Evolutionary conservation across 306 rosid genomes (phyloP), one percentile per base, ranked within the genome.

Genomic region (Casuarina glauca): DNA sequence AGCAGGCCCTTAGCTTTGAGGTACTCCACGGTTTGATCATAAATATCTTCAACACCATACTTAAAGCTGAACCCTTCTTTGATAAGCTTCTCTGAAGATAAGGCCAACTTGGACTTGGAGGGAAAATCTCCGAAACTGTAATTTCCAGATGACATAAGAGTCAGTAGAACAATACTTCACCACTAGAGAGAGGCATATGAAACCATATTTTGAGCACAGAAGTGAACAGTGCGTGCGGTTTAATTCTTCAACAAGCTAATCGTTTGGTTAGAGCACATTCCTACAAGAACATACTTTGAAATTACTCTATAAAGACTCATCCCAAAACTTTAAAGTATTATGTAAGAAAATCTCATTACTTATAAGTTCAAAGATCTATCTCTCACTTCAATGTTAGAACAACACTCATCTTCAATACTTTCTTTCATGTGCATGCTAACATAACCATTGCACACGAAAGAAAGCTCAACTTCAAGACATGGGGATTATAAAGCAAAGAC

Each of bases 31-130:
- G 84, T 72, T 74, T 91, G 90, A 62, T 91, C 93, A 77, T 79
- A 88, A 79, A 83, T 88, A 48, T 85, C 93, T 64, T 87, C 91
- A 74, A 93, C 58, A 52, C 86, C 90, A 39, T 84, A 83, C 88
- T 89, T 81, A 82, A 89, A 93, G 62, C 77, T 78, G 81, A 93
- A 93, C 43, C 97, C 97, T 77, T 89, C 96, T 86, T 85, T 88
- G 74, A 79, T 87, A 19, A 93, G 90, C 84, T 89, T 93, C 67
- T 88, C 96, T 0, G 96, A 87, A 45, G 96, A 88, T 55, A 93
- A 26, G 6, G 45, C 69, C 78, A 81, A 16, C 93, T 89, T 93
- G 53, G 90, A 84, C 84, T 86, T 82, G 57, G 89, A 73, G 3
- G 96, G 96, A 71, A 46, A 77, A 62, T 85, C 90, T 66, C 82